Evolutionary conservation across 2,329 filamentous ascomycete genomes (phyloP), one percentile per base, ranked within the genome.

Genomic region (Penicillium decumbens): DNA sequence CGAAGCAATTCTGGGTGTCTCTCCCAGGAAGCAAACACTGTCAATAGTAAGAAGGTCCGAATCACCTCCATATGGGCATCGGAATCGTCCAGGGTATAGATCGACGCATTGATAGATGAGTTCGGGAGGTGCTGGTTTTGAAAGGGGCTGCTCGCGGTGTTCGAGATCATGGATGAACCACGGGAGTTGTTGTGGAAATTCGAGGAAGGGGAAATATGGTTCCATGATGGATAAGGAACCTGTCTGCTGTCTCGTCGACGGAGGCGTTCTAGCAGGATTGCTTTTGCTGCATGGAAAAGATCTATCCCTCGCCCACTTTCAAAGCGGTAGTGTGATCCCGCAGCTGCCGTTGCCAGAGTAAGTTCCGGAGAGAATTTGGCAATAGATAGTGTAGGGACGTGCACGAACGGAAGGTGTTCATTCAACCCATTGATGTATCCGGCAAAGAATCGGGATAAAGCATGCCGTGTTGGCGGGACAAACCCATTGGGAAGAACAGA

Each of bases 21-120:
- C 45, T 79, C 78, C 80, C 80, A 83, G 0, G 80, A 81, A 10
- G 79, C 79, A 61, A 81, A 77, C 0, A 79, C 79, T 48, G 80
- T 81, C n/a, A 82, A 69, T 3, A 79, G 63, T 8, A 78, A 57
- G 23, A 79, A 73, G 0, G 77, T 76, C 45, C 75, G 72, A 35
- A 78, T 75, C 6, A 76, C 72, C 55, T 77, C 74, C 68, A 77
- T 75, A 43, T 74, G 71, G 24, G 72, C 72, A 57, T 75, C 72
- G 12, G 71, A 72, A 51, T 76, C 74, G 48, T 73, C 70, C 9
- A 57, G 60, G 1, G 62, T 61, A 45, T 70, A 70, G 9, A 61
- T 66, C 18, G 67, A 64, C 27, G 61, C 50, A 39, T 71, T 71
- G 18, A 67, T 32, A 4, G 68, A 54, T 35, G 63, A 61, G 3